Evolutionary conservation across 257 asterid genomes (phyloP).

Genomic region (Solanum ossicruentum): DNA sequence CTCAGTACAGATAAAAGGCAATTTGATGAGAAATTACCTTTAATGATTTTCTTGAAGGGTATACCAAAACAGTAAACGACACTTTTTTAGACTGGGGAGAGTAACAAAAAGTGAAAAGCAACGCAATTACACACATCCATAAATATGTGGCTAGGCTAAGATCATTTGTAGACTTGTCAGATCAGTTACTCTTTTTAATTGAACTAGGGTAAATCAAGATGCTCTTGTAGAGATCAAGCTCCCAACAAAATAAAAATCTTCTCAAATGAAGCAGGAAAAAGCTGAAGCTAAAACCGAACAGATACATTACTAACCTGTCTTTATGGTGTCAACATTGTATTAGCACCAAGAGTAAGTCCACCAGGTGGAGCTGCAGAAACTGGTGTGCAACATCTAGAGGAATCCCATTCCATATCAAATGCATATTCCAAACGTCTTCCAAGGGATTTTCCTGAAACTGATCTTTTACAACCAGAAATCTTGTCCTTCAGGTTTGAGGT

Average conservation of each 20-base stretch:
- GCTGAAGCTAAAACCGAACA: not conserved
- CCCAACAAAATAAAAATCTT: not conserved
- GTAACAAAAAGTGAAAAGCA: not conserved
- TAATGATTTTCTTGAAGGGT: not conserved
- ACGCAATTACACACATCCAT: not conserved
- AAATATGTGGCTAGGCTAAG: not conserved
- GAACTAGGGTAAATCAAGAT: not conserved
- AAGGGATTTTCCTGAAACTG: constrained; percentile 25
- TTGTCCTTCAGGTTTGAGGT: constrained; percentile 8
- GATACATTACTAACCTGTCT: constrained; percentile 14
- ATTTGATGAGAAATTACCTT: not conserved
- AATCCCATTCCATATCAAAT: constrained; percentile 49
- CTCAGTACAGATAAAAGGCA: not conserved
- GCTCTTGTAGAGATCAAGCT: not conserved
- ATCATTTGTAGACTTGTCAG: not conserved
- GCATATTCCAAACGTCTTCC: constrained; percentile 51
- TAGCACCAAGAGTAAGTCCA: constrained; percentile 14
- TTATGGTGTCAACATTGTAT: constrained; percentile 26
- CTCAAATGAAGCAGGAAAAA: not conserved
- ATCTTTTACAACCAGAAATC: constrained; percentile 16
- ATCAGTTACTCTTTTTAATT: not conserved
- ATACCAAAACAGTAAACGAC: not conserved
- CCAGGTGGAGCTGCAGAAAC: constrained; percentile 24
- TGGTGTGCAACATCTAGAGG: constrained; percentile 19
- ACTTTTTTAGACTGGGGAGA: not conserved